Evolutionary conservation across 2,329 filamentous ascomycete species (phyloP).

Genomic region (Trichoderma sp.): DNA sequence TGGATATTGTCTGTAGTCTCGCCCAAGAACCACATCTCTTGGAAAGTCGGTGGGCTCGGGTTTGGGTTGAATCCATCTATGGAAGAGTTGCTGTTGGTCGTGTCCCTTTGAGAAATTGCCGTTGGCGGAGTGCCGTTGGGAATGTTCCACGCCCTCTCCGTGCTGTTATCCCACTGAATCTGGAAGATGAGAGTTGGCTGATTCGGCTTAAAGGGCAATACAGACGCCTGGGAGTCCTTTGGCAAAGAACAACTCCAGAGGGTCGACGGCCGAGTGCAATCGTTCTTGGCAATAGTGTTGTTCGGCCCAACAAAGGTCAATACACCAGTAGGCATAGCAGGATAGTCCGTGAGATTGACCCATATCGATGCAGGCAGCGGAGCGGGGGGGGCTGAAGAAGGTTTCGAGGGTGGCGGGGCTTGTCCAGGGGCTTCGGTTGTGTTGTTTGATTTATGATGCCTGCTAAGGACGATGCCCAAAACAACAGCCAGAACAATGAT

Average conservation of each 20-base stretch:
- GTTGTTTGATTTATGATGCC: conserved; percentile 24
- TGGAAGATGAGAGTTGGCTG: conserved; percentile 78
- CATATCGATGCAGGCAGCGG: conserved; percentile 48
- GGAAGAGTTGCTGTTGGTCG: neutral
- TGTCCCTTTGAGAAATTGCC: conserved; percentile 27
- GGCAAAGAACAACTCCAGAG: conserved; percentile 86
- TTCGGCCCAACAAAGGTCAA: conserved; percentile 74
- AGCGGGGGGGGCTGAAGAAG: neutral
- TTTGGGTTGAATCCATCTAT: conserved; percentile 43
- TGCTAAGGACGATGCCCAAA: conserved; percentile 55
- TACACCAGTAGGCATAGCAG: conserved; percentile 80
- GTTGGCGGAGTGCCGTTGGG: conserved; percentile 37
- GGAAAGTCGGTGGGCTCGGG: conserved; percentile 56
- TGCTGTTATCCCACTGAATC: conserved; percentile 68
- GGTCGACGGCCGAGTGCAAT: conserved; percentile 68
- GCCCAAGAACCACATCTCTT: conserved; percentile 78
- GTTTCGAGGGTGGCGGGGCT: neutral
- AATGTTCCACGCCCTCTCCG: conserved; percentile 48
- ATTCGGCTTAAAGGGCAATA: conserved; percentile 60
- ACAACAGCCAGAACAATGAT: conserved; percentile 54
- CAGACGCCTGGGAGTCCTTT: conserved; percentile 67
- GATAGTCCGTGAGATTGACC: conserved; percentile 83
- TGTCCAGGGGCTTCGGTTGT: neutral
- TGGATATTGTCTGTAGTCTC: conserved; percentile 77
- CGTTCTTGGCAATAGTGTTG: conserved; percentile 58